Base-by-base conservation (phyloP, 768 basidiomycete genomes). In the Leccinum subgranulosum region DNA sequence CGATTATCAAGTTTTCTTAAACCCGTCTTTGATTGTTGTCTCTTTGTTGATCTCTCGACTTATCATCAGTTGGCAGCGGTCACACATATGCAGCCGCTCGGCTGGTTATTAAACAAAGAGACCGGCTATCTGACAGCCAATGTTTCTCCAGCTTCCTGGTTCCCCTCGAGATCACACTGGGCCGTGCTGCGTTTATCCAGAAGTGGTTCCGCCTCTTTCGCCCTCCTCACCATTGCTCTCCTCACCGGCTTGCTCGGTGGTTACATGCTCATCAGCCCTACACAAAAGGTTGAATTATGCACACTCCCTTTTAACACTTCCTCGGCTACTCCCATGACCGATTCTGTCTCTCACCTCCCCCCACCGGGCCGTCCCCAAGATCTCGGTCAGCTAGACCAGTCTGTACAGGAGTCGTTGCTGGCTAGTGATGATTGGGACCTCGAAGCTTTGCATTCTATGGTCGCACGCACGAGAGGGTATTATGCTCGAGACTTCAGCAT, bases 401-500 rank as follows among this genome's bases (percentile, higher is more conserved):
- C 47, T 8, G 7, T 33, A n/a, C 47, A 51, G 14, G 59, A 46
- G 14, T 61, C 60, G 3, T 54, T 65, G 54, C 53, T 59, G 48
- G 66, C 27, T 53, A 58, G 56, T 27, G 64, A 66, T 21, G 62
- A 69, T 43, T 60, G 70, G 53, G 69, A 66, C 48, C 63, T 74
- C 33, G 68, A 76, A 29, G 64, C 68, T 23, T 54, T 80, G 15
- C 65, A 60, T 41, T 66, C 64, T 25, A 63, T 78, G 25, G 72
- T 78, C 1, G 51, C 66, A n/a, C 60, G 67, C 17, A 78, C 79
- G 2, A 66, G 73, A 47, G 79, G 79, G 4, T 81, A 69, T 54
- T 79, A 77, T 60, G 71, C 72, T 21, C 73, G 80, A 31, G 79
- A 80, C 52, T 80, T 66, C 59, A 78, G 73, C 50, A 65, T 79